Percentiles rank a stretch among this genome's conserved stretches.
Evolutionary conservation across 768 basidiomycete species (phyloP).

Genomic region (Hygrocybe coccinea): DNA sequence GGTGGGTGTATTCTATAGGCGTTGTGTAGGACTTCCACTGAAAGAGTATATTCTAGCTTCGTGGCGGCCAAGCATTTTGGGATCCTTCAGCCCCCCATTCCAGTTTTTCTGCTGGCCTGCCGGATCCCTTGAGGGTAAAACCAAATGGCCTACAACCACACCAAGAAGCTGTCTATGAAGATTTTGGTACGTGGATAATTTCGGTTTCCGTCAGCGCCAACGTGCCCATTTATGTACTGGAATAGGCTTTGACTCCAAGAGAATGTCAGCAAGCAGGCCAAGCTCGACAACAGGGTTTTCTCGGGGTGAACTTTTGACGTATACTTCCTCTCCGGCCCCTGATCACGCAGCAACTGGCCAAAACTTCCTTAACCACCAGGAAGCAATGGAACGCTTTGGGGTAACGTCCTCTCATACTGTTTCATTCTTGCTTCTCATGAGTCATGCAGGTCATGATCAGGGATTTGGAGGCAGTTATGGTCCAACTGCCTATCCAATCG

Average conservation of each 20-base stretch:
- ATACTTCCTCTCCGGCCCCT: constrained; percentile 58
- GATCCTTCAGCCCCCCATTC: constrained; percentile 71
- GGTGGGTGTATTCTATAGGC: constrained; percentile 35
- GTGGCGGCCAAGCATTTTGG: constrained; percentile 79
- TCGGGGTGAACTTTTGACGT: constrained; percentile 26
- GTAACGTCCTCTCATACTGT: constrained; percentile 38
- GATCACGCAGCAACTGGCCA: constrained; percentile 44
- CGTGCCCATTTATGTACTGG: neutral
- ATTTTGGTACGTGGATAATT: constrained; percentile 60
- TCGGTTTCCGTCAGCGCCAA: neutral
- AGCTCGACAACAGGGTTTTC: constrained; percentile 66
- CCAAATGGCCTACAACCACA: constrained; percentile 72
- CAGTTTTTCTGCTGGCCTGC: constrained; percentile 66
- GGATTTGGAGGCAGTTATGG: constrained; percentile 78
- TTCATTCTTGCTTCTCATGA: constrained; percentile 6
- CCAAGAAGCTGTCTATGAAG: constrained; percentile 90
- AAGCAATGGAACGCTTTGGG: constrained; percentile 85
- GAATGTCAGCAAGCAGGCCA: constrained; percentile 58
- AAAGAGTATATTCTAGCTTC: constrained; percentile 42
- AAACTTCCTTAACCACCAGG: constrained; percentile 58
- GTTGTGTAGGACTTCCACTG: neutral
- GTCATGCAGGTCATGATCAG: constrained; percentile 37
- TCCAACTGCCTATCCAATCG: constrained; percentile 67
- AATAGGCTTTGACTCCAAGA: constrained; percentile 53
- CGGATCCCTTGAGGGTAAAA: constrained; percentile 85